Evolutionary conservation across 2,329 filamentous ascomycete genomes (phyloP).

Genomic region (Proliferodiscus dingleyae): DNA sequence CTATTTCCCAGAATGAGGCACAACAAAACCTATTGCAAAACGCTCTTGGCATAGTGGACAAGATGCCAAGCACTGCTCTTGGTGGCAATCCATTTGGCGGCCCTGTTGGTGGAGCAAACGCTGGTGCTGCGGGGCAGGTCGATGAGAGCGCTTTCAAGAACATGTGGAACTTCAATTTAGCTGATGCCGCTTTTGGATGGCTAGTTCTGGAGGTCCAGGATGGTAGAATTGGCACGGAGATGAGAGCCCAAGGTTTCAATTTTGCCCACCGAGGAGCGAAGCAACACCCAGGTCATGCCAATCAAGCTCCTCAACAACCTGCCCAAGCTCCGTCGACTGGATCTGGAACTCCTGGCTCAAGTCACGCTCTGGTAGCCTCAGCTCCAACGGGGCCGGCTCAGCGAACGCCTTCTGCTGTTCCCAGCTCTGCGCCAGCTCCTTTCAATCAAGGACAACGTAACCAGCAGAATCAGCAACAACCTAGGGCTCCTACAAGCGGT

Average conservation of each 20-base stretch:
- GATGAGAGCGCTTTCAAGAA: conserved; percentile 99
- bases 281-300: conserved; percentile 46
- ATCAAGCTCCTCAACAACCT: conserved; percentile 24
- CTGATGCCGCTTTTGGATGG: conserved; percentile 95
- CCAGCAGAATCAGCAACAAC: conserved; percentile 25
- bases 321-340: conserved; percentile 33
- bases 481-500: conserved; percentile 25
- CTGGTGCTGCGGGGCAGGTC: conserved; percentile 74
- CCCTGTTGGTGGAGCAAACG: conserved; percentile 62
- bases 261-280: conserved; percentile 94
- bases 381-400: conserved; percentile 29
- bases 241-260: conserved; percentile 98
- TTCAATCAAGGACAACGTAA: conserved; percentile 25
- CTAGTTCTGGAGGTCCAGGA: conserved; percentile 92
- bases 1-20: conserved; percentile 86
- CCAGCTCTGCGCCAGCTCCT: conserved; percentile 23
- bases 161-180: conserved; percentile 99
- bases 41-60: conserved; percentile 88
- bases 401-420: conserved; percentile 24
- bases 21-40: conserved; percentile 91
- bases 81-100: conserved; percentile 97
- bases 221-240: conserved; percentile 94
- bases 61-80: conserved; percentile 93
- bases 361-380: conserved; percentile 30
- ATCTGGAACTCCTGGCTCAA: conserved; percentile 31